These are phyloP conservation scores for Boletales sp. DNA, from an alignment of 768 basidiomycete genomes.

Conservation along the genomic window DNA sequence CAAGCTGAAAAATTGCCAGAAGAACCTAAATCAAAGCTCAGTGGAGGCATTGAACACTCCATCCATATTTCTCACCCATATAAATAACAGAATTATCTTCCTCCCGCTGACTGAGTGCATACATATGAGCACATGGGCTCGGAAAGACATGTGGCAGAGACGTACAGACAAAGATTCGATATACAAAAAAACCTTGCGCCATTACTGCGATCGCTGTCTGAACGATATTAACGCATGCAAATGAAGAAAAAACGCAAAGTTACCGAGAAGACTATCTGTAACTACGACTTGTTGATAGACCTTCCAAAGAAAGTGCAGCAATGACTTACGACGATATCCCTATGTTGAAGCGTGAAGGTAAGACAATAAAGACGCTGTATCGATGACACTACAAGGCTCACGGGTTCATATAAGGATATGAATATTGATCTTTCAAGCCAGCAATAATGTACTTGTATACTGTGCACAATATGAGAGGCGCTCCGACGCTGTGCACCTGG, in stretches of 20 bases:
- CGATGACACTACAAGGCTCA: not conserved
- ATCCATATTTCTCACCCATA: not conserved
- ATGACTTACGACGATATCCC: not conserved
- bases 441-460: not conserved
- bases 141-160: not conserved
- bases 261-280: conserved; percentile 2
- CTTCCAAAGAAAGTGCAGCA: not conserved
- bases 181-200: conserved; percentile 10
- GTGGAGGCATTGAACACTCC: not conserved
- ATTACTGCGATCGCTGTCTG: conserved; percentile 1
- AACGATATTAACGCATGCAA: not conserved
- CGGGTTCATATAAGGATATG: not conserved
- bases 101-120: not conserved
- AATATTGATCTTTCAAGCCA: not conserved
- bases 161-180: conserved; percentile 14
- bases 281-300: conserved; percentile 1
- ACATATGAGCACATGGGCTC: no score
- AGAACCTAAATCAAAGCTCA: not conserved
- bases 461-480: not conserved
- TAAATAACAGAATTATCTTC: not conserved
- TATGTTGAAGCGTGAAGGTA: not conserved
- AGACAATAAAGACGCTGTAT: not conserved
- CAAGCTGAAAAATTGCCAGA: not conserved
- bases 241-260: not conserved
- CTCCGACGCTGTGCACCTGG: not conserved